Conservation (phyloP, 345 rosid species). For the Combretum micranthum region DNA sequence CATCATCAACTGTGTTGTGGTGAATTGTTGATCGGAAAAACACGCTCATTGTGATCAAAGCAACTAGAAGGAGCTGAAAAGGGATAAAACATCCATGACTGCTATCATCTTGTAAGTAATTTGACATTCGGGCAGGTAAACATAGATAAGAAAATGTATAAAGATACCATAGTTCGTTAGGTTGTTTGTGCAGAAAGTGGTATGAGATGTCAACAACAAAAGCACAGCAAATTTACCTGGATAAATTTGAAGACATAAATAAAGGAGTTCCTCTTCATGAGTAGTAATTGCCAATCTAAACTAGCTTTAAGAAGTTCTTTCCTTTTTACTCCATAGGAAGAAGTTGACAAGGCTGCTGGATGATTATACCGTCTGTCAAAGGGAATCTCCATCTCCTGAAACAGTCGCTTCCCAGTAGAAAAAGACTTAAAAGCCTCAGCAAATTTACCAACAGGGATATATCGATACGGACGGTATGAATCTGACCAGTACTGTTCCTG, state of each 20-base stretch:
- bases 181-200: neutral
- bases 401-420: constrained; percentile 53
- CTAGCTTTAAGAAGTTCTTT: constrained; percentile 67
- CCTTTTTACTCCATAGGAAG: constrained; percentile 55
- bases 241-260: constrained; percentile 88
- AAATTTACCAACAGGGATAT: constrained; percentile 79
- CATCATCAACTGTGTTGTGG: constrained; percentile 75
- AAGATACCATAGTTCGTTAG: too few relatives aligned
- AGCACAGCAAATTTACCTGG: constrained; percentile 48
- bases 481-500: constrained; percentile 96
- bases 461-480: constrained; percentile 63
- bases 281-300: constrained; percentile 81
- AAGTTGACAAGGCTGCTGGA: constrained; percentile 90
- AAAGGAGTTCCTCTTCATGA: constrained; percentile 88
- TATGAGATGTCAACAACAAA: neutral
- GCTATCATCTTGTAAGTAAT: neutral
- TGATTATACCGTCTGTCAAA: constrained; percentile 80
- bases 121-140: neutral
- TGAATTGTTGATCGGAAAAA: constrained; percentile 84
- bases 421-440: constrained; percentile 67
- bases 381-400: constrained; percentile 52
- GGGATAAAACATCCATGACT: neutral
- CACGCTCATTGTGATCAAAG: constrained; percentile 92
- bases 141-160: neutral
- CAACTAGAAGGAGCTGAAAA: constrained; percentile 87